phyloP scores from a whole-genome alignment of 768 basidiomycete species.

The Pleurotus ostreatus region DNA sequence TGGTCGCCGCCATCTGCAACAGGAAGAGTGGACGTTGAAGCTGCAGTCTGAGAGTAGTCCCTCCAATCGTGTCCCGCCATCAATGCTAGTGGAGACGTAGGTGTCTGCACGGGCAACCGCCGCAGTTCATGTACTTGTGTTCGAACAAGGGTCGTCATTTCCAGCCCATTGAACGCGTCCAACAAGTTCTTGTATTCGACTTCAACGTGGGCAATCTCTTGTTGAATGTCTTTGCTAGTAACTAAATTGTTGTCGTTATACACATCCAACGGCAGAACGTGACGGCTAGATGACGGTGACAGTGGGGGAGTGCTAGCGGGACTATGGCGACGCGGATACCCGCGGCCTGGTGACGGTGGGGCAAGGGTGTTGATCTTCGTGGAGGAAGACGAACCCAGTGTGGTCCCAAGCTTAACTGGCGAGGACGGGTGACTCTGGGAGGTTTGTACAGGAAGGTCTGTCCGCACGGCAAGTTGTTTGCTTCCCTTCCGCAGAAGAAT shows the following conservation, averaged over 20 bases:
- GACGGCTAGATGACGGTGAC: slow-evolving; percentile 33
- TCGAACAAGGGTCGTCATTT: slow-evolving; percentile 55
- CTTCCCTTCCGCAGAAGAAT: slow-evolving; percentile 6
- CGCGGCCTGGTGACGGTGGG: background rate
- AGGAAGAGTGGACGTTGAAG: background rate
- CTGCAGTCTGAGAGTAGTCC: background rate
- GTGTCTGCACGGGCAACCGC: slow-evolving; percentile 13
- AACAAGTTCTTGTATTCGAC: slow-evolving; percentile 66
- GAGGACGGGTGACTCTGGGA: background rate
- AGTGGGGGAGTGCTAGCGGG: slow-evolving; percentile 55
- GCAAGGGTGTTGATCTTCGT: background rate
- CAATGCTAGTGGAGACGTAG: slow-evolving; percentile 9
- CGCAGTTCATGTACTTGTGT: slow-evolving; percentile 39
- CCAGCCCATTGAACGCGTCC: slow-evolving; percentile 79
- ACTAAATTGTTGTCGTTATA: slow-evolving; percentile 55
- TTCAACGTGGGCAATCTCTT: slow-evolving; percentile 66
- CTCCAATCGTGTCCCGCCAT: slow-evolving; percentile 6
- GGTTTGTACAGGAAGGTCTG: background rate
- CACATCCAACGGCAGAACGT: slow-evolving; percentile 36
- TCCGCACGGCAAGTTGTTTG: background rate
- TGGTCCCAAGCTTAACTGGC: background rate
- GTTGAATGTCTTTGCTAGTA: slow-evolving; percentile 58
- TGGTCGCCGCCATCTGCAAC: background rate
- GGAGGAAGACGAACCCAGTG: background rate
- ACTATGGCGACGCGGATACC: slow-evolving; percentile 28